Conservation (phyloP, 768 basidiomycete genomes). For the Tricholoma matsutake region DNA sequence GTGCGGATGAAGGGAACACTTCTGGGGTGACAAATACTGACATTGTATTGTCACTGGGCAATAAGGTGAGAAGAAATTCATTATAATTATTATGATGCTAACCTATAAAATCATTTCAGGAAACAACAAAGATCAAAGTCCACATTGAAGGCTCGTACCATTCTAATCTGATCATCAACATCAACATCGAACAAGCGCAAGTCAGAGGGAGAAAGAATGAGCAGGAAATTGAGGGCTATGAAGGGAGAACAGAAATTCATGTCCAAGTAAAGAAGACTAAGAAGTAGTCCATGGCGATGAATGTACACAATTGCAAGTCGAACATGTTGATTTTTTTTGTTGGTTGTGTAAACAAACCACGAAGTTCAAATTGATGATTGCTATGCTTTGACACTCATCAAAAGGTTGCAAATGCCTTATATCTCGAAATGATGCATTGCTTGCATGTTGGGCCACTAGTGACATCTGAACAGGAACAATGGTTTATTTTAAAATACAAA, state of each 20-base stretch:
- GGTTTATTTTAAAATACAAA: not conserved
- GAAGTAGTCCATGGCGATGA: not conserved
- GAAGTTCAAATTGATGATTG: too few relatives aligned
- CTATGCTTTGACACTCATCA: too few relatives aligned
- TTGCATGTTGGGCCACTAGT: not conserved
- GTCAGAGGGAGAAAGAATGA: not conserved
- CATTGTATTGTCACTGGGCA: too few relatives aligned
- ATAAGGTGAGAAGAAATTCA: not conserved
- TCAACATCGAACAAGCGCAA: not conserved
- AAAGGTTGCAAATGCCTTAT: too few relatives aligned
- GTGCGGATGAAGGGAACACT: too few relatives aligned
- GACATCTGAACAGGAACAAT: not conserved
- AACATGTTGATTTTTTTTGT: too few relatives aligned
- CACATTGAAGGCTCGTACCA: not conserved
- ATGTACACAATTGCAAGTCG: not conserved
- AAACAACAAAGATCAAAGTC: not conserved
- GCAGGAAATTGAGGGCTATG: too few relatives aligned
- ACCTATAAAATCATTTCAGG: conserved; percentile 1
- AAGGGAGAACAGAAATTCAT: not conserved
- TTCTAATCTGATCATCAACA: not conserved
- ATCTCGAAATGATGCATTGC: not conserved
- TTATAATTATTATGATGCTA: not conserved
- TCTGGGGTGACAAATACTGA: too few relatives aligned
- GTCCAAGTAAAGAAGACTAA: not conserved
- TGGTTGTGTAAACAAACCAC: too few relatives aligned